Percentiles rank a stretch among this genome's conserved stretches.
phyloP scores from a whole-genome alignment of 192 early-diverging fungal genomes.

The Gryganskiella cystojenkinii region DNA sequence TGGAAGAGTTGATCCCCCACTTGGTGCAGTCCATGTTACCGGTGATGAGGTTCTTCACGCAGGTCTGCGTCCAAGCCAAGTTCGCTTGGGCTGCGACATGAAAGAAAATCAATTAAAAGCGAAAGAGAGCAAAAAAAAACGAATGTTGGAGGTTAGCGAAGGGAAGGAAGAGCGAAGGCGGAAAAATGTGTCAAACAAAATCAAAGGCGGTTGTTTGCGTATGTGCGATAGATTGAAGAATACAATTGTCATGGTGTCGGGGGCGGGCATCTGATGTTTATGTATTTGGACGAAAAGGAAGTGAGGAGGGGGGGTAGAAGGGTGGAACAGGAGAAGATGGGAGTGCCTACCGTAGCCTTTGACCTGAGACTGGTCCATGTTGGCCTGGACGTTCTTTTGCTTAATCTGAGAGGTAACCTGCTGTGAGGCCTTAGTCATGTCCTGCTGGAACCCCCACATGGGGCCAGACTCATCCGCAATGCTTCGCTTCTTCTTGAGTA shows the following conservation, averaged over 20 bases:
- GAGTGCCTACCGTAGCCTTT: slow-evolving; percentile 39
- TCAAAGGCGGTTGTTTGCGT: no score
- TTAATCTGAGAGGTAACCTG: neutral
- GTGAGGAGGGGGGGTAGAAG: neutral
- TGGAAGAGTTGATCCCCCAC: slow-evolving; percentile 35
- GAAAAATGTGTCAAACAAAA: neutral
- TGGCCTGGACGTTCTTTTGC: slow-evolving; percentile 21
- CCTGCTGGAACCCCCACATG: slow-evolving; percentile 43
- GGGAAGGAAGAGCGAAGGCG: neutral
- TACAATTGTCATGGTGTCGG: no score
- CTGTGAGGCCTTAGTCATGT: slow-evolving; percentile 12
- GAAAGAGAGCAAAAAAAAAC: neutral
- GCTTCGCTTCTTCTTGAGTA: slow-evolving; percentile 30
- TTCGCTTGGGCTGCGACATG: slow-evolving; percentile 29
- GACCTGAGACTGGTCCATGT: slow-evolving; percentile 20
- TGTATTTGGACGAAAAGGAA: neutral
- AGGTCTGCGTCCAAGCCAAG: slow-evolving; percentile 44
- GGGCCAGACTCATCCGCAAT: slow-evolving; percentile 33
- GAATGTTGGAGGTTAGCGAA: no score
- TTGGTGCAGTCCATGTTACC: slow-evolving; percentile 34
- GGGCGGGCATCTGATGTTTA: no score
- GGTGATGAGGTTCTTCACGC: slow-evolving; percentile 42
- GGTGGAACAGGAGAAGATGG: neutral
- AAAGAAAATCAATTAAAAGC: neutral
- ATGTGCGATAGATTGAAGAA: no score